These are phyloP conservation scores for Lotmaria passim DNA, from an alignment of 208 protist species.

Conservation along the genomic window DNA sequence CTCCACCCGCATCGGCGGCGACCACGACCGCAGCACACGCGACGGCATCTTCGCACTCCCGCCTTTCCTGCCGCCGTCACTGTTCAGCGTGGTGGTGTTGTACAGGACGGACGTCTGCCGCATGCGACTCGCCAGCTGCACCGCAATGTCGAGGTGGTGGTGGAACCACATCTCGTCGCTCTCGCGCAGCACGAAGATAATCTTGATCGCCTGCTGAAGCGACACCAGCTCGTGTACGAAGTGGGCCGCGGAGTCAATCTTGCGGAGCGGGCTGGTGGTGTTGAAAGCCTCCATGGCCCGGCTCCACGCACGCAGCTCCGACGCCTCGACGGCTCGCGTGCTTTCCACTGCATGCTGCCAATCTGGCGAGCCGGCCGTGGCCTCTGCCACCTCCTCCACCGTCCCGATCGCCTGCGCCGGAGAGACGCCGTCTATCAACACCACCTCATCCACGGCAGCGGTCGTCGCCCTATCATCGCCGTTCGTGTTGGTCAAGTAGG, in stretches of 20 bases:
- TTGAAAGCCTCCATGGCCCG: constrained; percentile 25
- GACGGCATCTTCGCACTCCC: constrained; percentile 15
- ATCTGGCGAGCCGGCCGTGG: constrained; percentile 3
- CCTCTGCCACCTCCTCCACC: constrained; percentile 9
- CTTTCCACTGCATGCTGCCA: not conserved
- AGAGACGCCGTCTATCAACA: not conserved
- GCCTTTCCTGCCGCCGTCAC: too few species aligned
- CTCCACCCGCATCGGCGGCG: constrained; percentile 19
- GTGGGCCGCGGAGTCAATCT: constrained; percentile 32
- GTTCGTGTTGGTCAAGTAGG: too few species aligned
- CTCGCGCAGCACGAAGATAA: constrained; percentile 58
- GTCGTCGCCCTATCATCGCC: not conserved
- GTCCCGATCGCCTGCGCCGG: constrained; percentile 8
- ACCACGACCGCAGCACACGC: constrained; percentile 25
- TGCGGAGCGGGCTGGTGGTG: constrained; percentile 34
- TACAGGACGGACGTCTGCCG: constrained; percentile 17
- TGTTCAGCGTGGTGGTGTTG: constrained; percentile 22
- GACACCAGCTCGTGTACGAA: constrained; percentile 36
- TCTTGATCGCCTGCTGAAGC: constrained; percentile 33
- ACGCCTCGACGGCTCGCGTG: not conserved
- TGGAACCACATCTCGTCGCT: constrained; percentile 45
- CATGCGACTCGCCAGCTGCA: constrained; percentile 31
- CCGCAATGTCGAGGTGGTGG: constrained; percentile 40
- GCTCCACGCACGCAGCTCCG: constrained; percentile 28
- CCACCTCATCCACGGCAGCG: not conserved